Evolutionary conservation across 2,329 filamentous ascomycete species (phyloP).

Genomic region (Aspergillus bombycis): DNA sequence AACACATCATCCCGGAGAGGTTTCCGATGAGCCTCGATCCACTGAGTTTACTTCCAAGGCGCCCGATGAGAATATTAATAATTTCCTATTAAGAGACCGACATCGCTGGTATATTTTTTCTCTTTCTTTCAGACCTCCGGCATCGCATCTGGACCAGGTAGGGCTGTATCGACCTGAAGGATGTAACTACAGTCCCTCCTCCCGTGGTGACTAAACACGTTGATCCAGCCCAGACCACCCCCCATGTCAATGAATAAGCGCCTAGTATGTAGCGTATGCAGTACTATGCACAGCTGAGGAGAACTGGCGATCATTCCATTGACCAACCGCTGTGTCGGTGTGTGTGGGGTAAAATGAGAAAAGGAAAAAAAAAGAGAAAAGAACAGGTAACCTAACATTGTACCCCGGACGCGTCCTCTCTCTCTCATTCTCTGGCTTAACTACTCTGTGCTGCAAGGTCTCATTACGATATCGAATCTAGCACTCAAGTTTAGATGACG

Average conservation of each 20-base stretch:
- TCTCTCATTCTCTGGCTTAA: not conserved
- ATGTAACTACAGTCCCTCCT: not conserved
- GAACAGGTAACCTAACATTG: not conserved
- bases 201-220: constrained; percentile 1
- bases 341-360: constrained; percentile 1
- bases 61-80: not conserved
- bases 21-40: not conserved
- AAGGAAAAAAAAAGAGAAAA: not conserved
- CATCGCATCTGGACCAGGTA: constrained; percentile 2
- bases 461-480: not conserved
- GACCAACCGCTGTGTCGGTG: constrained; percentile 1
- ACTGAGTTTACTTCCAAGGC: not conserved
- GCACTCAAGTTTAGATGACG: not conserved
- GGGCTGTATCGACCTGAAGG: constrained; percentile 1
- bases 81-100: not conserved
- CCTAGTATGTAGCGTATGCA: constrained; percentile 7
- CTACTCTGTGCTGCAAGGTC: not conserved
- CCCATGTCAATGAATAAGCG: constrained; percentile 13
- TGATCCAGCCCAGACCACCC: constrained; percentile 11
- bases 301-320: constrained; percentile 8
- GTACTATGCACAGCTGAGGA: constrained; percentile 7
- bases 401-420: not conserved
- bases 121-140: not conserved
- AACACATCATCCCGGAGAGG: constrained; percentile 14
- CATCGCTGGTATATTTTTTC: not conserved